Conservation (phyloP, 2,329 filamentous ascomycete genomes). For the Microsporum canis region DNA sequence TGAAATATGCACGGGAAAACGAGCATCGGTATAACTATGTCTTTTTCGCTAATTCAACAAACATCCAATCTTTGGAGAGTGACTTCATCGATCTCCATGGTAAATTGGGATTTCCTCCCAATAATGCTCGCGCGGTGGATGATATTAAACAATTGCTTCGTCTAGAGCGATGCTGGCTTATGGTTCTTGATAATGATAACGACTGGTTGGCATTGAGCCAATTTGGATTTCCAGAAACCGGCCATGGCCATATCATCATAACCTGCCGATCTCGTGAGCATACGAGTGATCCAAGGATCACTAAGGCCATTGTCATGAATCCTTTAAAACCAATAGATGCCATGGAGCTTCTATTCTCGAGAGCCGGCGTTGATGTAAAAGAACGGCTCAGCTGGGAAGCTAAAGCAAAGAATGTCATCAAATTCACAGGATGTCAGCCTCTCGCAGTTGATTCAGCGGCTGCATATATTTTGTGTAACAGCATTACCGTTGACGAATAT, state of each 20-base stretch:
- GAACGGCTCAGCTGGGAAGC: background rate
- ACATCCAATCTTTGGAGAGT: background rate
- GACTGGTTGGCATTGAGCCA: background rate
- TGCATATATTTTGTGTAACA: background rate
- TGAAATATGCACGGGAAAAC: slow-evolving; percentile 6
- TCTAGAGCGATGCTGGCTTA: background rate
- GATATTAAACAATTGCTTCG: slow-evolving; percentile 3
- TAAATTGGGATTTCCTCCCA: slow-evolving; percentile 1
- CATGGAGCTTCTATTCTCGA: background rate
- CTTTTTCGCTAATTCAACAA: slow-evolving; percentile 5
- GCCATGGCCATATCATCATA: slow-evolving; percentile 5
- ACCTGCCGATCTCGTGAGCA: background rate
- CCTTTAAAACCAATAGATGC: background rate
- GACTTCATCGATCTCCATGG: slow-evolving; percentile 2
- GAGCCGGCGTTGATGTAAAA: background rate
- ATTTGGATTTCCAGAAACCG: slow-evolving; percentile 1
- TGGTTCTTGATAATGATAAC: slow-evolving; percentile 6
- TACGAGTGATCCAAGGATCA: background rate
- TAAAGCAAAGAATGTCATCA: background rate
- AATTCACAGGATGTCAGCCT: slow-evolving; percentile 3
- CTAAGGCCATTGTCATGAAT: background rate
- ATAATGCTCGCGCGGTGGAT: background rate
- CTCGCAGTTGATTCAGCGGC: slow-evolving; percentile 6
- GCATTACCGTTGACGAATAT: background rate
- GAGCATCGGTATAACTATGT: slow-evolving; percentile 5